A percentile compares a stretch with the other conserved stretches of the same genome.
Evolutionary conservation across 2,329 filamentous ascomycete species (phyloP).

Genomic region (Neopestalotiopsis sp.): DNA sequence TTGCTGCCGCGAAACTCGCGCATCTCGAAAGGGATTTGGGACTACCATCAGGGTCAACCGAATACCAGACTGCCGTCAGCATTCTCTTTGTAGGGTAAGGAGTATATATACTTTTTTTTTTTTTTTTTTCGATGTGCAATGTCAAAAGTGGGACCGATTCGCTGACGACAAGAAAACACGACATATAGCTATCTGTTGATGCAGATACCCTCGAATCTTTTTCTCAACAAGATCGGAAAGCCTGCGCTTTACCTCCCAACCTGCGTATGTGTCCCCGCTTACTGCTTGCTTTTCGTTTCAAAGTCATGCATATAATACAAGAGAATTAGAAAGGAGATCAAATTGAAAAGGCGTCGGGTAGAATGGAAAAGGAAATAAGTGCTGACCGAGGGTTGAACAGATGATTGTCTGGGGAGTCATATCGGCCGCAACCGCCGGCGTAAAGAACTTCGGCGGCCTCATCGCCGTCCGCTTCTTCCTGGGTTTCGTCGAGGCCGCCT

Average conservation of each 20-base stretch:
- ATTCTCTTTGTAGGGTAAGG: slow-evolving; percentile 56
- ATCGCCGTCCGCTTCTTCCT: slow-evolving; percentile 48
- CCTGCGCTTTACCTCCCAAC: slow-evolving; percentile 51
- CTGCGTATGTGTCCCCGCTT: slow-evolving; percentile 46
- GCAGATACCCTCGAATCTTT: slow-evolving; percentile 57
- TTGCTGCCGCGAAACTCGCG: slow-evolving; percentile 58
- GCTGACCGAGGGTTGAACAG: slow-evolving; percentile 28
- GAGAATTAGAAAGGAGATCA: not conserved
- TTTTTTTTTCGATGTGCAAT: no score
- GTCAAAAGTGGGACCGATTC: not conserved
- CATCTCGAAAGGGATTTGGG: slow-evolving; percentile 46
- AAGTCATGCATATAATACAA: not conserved
- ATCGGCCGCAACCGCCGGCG: slow-evolving; percentile 46
- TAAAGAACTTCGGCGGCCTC: slow-evolving; percentile 42
- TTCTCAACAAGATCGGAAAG: slow-evolving; percentile 56
- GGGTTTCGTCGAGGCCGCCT: slow-evolving; percentile 50
- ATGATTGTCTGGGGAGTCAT: slow-evolving; percentile 57
- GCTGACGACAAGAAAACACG: slow-evolving; percentile 14
- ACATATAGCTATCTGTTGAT: slow-evolving; percentile 51
- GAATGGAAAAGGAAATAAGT: no score
- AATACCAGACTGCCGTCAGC: slow-evolving; percentile 53
- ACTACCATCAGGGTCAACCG: slow-evolving; percentile 33
- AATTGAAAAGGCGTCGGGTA: not conserved
- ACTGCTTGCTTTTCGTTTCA: not conserved
- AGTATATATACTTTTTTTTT: not conserved